Conservation (phyloP, 140 eudicot genomes). For the Senecio squalidus region DNA sequence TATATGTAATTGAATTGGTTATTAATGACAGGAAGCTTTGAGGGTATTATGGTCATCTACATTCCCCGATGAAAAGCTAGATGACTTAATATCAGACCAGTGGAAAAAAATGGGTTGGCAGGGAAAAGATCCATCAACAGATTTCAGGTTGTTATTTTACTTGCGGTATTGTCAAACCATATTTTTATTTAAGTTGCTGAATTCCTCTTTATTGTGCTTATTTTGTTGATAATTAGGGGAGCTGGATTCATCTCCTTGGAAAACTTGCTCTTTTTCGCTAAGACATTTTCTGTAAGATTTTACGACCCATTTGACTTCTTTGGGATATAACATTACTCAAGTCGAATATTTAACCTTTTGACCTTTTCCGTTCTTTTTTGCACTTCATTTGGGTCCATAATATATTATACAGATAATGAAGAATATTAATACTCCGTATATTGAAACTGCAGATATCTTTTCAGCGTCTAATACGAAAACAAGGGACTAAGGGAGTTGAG, state of each 20-base stretch:
- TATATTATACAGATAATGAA: background rate
- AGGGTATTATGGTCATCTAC: constrained; percentile 86
- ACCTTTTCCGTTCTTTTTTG: background rate
- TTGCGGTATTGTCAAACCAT: background rate
- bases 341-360: too few relatives aligned
- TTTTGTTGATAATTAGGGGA: constrained; percentile 50
- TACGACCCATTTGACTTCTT: background rate
- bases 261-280: constrained; percentile 80
- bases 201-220: constrained; percentile 3
- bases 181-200: background rate
- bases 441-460: constrained; percentile 61
- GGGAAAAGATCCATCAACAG: constrained; percentile 94
- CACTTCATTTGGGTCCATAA: background rate
- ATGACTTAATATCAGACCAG: constrained; percentile 70
- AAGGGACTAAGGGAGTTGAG: constrained; percentile 59
- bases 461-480: constrained; percentile 61
- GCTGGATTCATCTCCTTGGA: constrained; percentile 95
- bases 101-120: constrained; percentile 99
- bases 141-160: constrained; percentile 63
- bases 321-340: constrained; percentile 1
- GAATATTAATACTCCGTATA: background rate
- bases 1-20: too few relatives aligned
- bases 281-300: constrained; percentile 73
- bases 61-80: constrained; percentile 66
- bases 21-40: constrained; percentile 90